Percentiles rank a stretch among this genome's conserved stretches.
Evolutionary conservation across 2,329 filamentous ascomycete genomes (phyloP).

Genomic region (Colletotrichum scovillei): DNA sequence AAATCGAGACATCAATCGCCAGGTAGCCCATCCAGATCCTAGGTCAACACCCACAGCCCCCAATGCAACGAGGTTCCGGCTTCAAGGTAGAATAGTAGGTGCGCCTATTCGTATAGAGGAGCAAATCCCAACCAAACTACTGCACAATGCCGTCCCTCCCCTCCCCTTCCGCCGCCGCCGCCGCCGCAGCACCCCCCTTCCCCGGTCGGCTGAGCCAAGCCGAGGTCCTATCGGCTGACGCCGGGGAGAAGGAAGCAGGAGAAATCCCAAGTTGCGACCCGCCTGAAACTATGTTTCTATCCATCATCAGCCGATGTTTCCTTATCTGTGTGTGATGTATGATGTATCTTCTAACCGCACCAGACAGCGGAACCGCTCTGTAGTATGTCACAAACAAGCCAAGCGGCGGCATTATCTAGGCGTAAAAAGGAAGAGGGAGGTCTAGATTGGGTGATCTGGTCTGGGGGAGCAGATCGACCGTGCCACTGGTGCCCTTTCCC

Average conservation of each 20-base stretch:
- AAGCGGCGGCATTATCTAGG: background rate
- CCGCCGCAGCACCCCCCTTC: too few species aligned
- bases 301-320: background rate
- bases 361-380: background rate
- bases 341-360: background rate
- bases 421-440: background rate
- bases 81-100: background rate
- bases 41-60: background rate
- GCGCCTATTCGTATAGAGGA: background rate
- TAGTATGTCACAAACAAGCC: background rate
- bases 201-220: background rate
- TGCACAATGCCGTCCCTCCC: background rate
- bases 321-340: background rate
- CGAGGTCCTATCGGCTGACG: background rate
- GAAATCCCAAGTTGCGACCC: background rate
- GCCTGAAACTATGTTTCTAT: background rate
- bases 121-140: background rate
- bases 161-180: too few species aligned
- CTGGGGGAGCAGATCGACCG: constrained; percentile 12
- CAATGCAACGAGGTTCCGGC: background rate
- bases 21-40: background rate
- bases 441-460: constrained; percentile 6
- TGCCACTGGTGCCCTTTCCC: constrained; percentile 1
- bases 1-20: background rate
- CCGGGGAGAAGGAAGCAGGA: background rate